Evolutionary conservation across 352 stramenopile species (phyloP).

Genomic region (Elongisporangium anandrum): DNA sequence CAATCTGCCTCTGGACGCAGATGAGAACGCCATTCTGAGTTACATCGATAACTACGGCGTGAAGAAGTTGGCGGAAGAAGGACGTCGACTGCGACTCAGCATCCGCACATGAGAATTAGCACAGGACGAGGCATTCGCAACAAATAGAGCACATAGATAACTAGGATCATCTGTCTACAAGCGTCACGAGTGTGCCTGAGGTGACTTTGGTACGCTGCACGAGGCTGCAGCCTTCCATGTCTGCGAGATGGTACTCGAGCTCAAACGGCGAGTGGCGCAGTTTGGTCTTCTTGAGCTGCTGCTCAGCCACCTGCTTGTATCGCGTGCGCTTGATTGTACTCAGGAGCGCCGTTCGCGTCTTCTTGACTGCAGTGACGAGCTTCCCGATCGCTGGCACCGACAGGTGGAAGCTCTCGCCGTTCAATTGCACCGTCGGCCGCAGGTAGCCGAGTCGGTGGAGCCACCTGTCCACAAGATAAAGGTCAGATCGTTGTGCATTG

Average conservation of each 20-base stretch:
- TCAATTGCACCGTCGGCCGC: constrained; percentile 30
- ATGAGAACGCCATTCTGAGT: constrained; percentile 52
- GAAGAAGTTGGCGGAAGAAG: constrained; percentile 50
- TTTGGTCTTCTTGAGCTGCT: constrained; percentile 59
- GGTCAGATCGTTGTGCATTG: no score
- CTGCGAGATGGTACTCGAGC: constrained; percentile 50
- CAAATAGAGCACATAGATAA: constrained; percentile 6
- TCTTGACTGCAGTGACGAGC: constrained; percentile 48
- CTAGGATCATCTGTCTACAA: constrained; percentile 15
- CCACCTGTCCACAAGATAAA: constrained; percentile 10
- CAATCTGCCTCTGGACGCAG: constrained; percentile 44
- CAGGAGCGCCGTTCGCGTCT: constrained; percentile 37
- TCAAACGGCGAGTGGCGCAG: constrained; percentile 49
- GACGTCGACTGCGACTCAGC: constrained; percentile 53
- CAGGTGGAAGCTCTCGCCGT: constrained; percentile 43
- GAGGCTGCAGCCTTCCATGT: constrained; percentile 58
- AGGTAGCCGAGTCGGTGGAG: constrained; percentile 56
- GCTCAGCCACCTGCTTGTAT: constrained; percentile 57
- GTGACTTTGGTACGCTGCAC: constrained; percentile 49
- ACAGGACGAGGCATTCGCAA: neutral
- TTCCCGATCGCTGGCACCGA: constrained; percentile 59
- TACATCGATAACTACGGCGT: constrained; percentile 56
- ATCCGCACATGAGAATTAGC: constrained; percentile 25
- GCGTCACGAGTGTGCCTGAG: constrained; percentile 42
- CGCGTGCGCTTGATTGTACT: constrained; percentile 45